Conservation (phyloP, 345 rosid genomes). For the Salix caprea region DNA sequence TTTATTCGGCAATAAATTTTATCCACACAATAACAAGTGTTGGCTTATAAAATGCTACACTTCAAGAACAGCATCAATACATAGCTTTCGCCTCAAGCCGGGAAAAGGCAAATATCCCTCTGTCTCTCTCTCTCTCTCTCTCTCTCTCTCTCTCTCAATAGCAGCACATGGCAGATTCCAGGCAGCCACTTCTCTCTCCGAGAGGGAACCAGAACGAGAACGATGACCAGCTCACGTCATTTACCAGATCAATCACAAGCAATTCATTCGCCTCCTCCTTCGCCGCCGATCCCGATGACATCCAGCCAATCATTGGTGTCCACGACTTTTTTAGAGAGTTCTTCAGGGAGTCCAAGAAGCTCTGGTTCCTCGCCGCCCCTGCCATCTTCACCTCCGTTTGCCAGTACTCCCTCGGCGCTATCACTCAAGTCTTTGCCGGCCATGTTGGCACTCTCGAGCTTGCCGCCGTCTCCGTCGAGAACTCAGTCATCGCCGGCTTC, state of each 20-base stretch:
- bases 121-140: too few species aligned
- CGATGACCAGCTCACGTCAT: not conserved
- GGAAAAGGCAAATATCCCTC: too few species aligned
- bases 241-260: not conserved
- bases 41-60: too few species aligned
- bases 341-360: conserved; percentile 48
- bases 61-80: too few species aligned
- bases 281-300: conserved; percentile 46
- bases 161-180: too few species aligned
- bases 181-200: too few species aligned
- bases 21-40: too few species aligned
- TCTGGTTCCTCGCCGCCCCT: conserved; percentile 89
- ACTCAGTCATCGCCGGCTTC: conserved; percentile 92
- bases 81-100: too few species aligned
- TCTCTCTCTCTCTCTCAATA: too few species aligned
- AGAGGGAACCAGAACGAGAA: too few species aligned
- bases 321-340: conserved; percentile 53
- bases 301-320: conserved; percentile 47
- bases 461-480: conserved; percentile 82
- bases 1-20: too few species aligned
- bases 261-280: conserved; percentile 32
- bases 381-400: conserved; percentile 86
- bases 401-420: conserved; percentile 90
- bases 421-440: conserved; percentile 73
- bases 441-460: conserved; percentile 69